Conservation (phyloP, 495 filamentous ascomycete genomes). For the Hypomontagnella monticulosa region DNA sequence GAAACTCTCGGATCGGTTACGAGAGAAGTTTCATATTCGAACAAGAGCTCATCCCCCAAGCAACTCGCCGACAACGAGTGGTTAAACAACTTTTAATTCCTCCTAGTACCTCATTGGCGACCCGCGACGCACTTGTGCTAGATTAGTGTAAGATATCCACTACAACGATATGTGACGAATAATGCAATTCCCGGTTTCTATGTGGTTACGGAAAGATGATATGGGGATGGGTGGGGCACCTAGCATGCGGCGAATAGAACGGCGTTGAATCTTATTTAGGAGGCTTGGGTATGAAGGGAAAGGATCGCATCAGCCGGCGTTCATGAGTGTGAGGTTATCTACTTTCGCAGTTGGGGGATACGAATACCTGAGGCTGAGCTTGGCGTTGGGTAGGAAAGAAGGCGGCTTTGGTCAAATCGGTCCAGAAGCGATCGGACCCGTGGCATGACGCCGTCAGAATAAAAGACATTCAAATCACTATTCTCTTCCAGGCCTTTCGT, state of each 20-base stretch:
- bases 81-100: constrained; percentile 1
- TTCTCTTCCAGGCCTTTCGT: neutral
- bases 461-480: constrained; percentile 10
- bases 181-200: constrained; percentile 8
- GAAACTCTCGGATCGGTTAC: constrained; percentile 55
- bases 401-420: neutral
- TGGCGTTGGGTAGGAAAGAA: constrained; percentile 16
- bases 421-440: neutral
- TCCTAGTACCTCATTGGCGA: neutral
- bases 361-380: neutral
- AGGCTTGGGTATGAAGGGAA: constrained; percentile 21
- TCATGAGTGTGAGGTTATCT: constrained; percentile 16
- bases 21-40: constrained; percentile 61
- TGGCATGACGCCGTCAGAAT: neutral
- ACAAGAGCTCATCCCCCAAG: constrained; percentile 54
- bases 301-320: constrained; percentile 34
- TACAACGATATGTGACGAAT: constrained; percentile 18
- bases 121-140: neutral
- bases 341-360: constrained; percentile 11
- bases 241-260: constrained; percentile 23
- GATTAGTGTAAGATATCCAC: constrained; percentile 1
- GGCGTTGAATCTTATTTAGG: constrained; percentile 26
- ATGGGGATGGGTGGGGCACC: neutral
- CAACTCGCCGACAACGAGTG: constrained; percentile 16
- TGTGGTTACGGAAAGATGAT: constrained; percentile 23